A percentile compares a stretch with the other conserved stretches of the same genome.
phyloP scores from a whole-genome alignment of 257 asterid species.

The Handroanthus guayacan region DNA sequence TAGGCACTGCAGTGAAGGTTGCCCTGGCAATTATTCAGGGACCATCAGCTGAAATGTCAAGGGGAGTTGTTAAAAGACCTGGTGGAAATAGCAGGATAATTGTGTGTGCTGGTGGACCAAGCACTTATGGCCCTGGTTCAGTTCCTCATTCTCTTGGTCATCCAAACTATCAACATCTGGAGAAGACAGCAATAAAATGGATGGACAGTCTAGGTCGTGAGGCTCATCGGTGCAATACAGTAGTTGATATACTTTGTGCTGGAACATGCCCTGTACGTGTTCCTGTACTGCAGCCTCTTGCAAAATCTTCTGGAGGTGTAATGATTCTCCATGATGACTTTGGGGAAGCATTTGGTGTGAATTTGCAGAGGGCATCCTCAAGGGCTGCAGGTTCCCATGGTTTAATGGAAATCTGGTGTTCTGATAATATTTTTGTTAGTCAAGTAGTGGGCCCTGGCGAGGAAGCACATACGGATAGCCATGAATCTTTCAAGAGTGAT shows the following conservation, averaged over 20 bases:
- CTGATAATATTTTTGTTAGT: slow-evolving; percentile 79
- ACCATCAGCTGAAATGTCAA: slow-evolving; percentile 88
- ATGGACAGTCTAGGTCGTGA: slow-evolving; percentile 84
- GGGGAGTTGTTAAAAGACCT: slow-evolving; percentile 81
- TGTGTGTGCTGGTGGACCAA: slow-evolving; percentile 93
- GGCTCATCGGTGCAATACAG: slow-evolving; percentile 71
- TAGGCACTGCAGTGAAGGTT: slow-evolving; percentile 93
- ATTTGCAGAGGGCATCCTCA: slow-evolving; percentile 90
- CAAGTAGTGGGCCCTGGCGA: slow-evolving; percentile 97
- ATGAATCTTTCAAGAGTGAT: slow-evolving; percentile 70
- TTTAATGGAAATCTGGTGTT: slow-evolving; percentile 85
- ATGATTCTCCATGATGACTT: slow-evolving; percentile 89
- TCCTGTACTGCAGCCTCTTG: slow-evolving; percentile 83
- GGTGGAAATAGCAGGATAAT: slow-evolving; percentile 93
- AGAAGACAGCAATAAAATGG: slow-evolving; percentile 79
- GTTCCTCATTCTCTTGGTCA: slow-evolving; percentile 82
- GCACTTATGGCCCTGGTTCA: slow-evolving; percentile 92
- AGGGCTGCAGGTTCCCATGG: slow-evolving; percentile 96
- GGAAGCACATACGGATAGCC: slow-evolving; percentile 78
- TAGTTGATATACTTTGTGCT: slow-evolving; percentile 86
- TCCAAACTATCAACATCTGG: slow-evolving; percentile 85
- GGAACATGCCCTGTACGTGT: slow-evolving; percentile 95
- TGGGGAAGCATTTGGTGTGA: slow-evolving; percentile 98
- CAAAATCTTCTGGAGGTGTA: slow-evolving; percentile 91
- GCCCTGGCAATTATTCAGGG: slow-evolving; percentile 91